Evolutionary conservation across 1,284 basidiomycete genomes (phyloP).

Genomic region (Melampsora americana): DNA sequence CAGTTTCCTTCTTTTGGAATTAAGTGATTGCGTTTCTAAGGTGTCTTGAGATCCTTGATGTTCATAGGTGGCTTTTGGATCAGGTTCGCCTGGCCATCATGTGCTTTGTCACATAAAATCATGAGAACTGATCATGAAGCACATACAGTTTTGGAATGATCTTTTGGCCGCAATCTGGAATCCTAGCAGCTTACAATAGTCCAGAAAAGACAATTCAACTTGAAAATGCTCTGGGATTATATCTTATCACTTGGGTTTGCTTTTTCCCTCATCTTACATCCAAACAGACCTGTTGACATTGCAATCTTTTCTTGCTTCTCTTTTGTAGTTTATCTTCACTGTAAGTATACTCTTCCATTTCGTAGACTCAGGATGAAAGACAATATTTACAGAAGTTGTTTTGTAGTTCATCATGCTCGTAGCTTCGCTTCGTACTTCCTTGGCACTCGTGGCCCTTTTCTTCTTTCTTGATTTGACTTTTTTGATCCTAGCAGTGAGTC

Average conservation of each 20-base stretch:
- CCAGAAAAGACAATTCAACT: slow-evolving; percentile 56
- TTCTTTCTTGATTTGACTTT: slow-evolving; percentile 65
- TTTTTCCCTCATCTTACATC: background rate
- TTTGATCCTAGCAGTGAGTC: slow-evolving; percentile 53
- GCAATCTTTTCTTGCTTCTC: background rate
- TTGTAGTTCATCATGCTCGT: slow-evolving; percentile 55
- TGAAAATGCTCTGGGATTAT: slow-evolving; percentile 56
- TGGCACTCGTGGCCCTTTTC: slow-evolving; percentile 69
- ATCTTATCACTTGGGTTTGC: slow-evolving; percentile 51
- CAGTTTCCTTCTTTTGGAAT: background rate
- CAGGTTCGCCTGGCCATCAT: background rate
- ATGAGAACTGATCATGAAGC: background rate
- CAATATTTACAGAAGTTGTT: too few species aligned
- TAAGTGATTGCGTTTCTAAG: background rate
- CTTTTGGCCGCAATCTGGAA: slow-evolving; percentile 55
- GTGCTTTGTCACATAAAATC: background rate
- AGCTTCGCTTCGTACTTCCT: slow-evolving; percentile 65
- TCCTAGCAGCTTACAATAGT: slow-evolving; percentile 56
- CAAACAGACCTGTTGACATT: background rate
- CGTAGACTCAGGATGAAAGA: too few species aligned
- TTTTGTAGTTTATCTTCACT: slow-evolving; percentile 67
- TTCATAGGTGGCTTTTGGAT: slow-evolving; percentile 62
- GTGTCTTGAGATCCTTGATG: background rate
- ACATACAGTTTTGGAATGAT: slow-evolving; percentile 51
- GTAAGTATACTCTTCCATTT: slow-evolving; percentile 52